phyloP scores from a whole-genome alignment of 1,284 basidiomycete species.

The Moniliophthora roreri region DNA sequence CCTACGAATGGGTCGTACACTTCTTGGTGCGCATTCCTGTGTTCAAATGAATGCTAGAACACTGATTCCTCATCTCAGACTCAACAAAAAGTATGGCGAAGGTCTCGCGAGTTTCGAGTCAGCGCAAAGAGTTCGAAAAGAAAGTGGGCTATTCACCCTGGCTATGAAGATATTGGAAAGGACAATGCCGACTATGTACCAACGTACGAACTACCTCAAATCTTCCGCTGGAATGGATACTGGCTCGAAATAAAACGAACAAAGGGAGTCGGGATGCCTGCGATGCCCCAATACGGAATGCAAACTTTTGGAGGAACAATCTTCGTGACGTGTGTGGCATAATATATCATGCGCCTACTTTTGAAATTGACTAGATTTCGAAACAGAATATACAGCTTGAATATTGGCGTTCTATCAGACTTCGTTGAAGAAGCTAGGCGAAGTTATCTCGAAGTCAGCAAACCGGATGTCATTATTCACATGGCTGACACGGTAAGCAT shows the following conservation, averaged over 20 bases:
- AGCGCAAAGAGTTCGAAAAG: slow-evolving; percentile 40
- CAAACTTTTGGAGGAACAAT: slow-evolving; percentile 28
- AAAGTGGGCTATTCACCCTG: slow-evolving; percentile 40
- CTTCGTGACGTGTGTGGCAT: slow-evolving; percentile 16
- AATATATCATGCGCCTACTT: background rate
- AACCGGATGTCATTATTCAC: slow-evolving; percentile 46
- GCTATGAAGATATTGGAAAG: slow-evolving; percentile 10
- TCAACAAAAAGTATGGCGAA: slow-evolving; percentile 47
- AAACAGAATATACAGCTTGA: slow-evolving; percentile 44
- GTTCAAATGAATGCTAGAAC: background rate
- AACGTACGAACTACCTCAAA: slow-evolving; percentile 40
- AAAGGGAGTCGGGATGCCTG: slow-evolving; percentile 18
- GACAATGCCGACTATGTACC: slow-evolving; percentile 46
- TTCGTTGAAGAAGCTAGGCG: slow-evolving; percentile 45
- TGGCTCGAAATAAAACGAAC: slow-evolving; percentile 44
- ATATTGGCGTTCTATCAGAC: slow-evolving; percentile 40
- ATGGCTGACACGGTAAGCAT: slow-evolving; percentile 34
- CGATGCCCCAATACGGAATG: slow-evolving; percentile 22
- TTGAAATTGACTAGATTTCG: background rate
- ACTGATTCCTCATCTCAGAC: slow-evolving; percentile 29
- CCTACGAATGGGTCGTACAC: slow-evolving; percentile 49
- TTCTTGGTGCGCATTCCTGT: slow-evolving; percentile 37
- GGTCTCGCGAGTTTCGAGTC: slow-evolving; percentile 46
- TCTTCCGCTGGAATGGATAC: slow-evolving; percentile 50
- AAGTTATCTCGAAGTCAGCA: slow-evolving; percentile 42